phyloP scores from a whole-genome alignment of 202 grass and related monocot genomes.

The Schoenoplectus tabernaemontani region DNA sequence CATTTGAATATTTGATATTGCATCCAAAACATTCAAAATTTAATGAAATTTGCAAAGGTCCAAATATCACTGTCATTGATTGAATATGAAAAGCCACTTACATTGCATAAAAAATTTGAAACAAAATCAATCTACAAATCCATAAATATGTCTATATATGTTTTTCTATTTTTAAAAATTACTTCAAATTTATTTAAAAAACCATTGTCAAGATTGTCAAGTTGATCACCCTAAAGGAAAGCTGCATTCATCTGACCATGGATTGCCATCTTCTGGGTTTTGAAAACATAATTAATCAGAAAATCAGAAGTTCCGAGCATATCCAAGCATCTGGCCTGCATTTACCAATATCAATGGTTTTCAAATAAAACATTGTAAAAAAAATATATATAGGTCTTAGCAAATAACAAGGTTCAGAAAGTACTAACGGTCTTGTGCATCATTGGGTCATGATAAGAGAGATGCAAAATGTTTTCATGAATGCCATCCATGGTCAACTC shows the following conservation, averaged over 20 bases:
- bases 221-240: neutral
- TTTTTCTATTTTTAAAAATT: neutral
- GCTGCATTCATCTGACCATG: slow-evolving; percentile 39
- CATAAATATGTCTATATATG: neutral
- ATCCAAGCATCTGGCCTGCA: slow-evolving; percentile 84
- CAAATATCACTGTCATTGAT: neutral
- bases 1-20: too few relatives aligned
- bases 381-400: neutral
- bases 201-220: neutral
- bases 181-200: neutral
- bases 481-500: slow-evolving; percentile 97
- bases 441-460: slow-evolving; percentile 94
- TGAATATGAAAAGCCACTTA: neutral
- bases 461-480: slow-evolving; percentile 74
- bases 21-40: too few relatives aligned
- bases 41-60: neutral
- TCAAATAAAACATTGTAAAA: neutral
- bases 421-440: slow-evolving; percentile 77
- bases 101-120: too few relatives aligned
- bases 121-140: too few relatives aligned
- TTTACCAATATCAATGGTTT: slow-evolving; percentile 20
- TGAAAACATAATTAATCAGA: slow-evolving; percentile 60
- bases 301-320: slow-evolving; percentile 79
- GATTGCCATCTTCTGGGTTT: slow-evolving; percentile 77
- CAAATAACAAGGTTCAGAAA: slow-evolving; percentile 7